Evolutionary conservation across 768 basidiomycete genomes (phyloP), one percentile per base, ranked within the genome.

Genomic region (Candolleomyces aberdarensis): DNA sequence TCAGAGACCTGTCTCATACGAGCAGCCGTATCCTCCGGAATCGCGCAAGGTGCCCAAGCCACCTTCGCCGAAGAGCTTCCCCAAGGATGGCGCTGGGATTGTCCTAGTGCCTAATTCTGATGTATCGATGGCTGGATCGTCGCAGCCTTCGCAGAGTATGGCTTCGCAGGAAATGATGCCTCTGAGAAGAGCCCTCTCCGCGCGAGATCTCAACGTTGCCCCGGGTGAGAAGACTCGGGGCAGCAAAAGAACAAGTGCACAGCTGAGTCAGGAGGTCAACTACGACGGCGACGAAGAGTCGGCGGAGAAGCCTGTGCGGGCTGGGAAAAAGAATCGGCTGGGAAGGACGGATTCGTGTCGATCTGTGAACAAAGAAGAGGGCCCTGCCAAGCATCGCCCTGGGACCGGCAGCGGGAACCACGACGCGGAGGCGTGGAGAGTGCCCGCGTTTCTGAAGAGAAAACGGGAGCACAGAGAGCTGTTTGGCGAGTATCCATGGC

Each of bases 61-160:
- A 4, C 74, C 71, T 60, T 73, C 78, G 22, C 66, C 66, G 52
- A 68, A 75, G 41, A 67, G 69, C 60, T 55, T 65, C 47, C 69
- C 69, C 40, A 64, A 70, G 56, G 65, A 67, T 50, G 79, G 76
- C 22, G 72, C 78, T 5, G 75, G 69, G 32, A 75, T 73, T 17
- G 75, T 86, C n/a, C 68, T 86, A 22, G 85, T 77, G 8, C 83
- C 84, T 3, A 81, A 85, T 65, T 84, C 85, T 10, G 84, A 87
- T 63, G 76, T 78, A 1, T 85, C 83, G 1, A 70, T 64, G 32
- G 74, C 75, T 1, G 76, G 75, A 48, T 70, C 73, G 5, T 63
- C 75, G 3, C 76, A 75, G 57, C 69, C 72, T 46, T 46, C 44
- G 20, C 74, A 75, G 39, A 62, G 66, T 19, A 69, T 70, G 41